Evolutionary conservation across 805 yeast genomes (phyloP).

Genomic region (Sugiyamaella qingdaonensis): DNA sequence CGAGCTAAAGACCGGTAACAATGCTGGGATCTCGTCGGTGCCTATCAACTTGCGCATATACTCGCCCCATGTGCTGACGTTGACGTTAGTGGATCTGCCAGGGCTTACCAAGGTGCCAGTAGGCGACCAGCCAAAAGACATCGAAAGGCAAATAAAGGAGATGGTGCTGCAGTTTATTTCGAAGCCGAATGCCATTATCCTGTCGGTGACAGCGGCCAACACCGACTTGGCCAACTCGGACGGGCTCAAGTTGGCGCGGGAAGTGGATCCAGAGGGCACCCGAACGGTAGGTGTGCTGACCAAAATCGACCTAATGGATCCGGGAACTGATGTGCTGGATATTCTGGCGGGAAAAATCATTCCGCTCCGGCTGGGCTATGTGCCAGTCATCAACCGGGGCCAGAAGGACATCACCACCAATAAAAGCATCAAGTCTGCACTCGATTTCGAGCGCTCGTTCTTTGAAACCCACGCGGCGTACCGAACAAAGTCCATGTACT

Average conservation of each 20-base stretch:
- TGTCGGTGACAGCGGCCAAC: slow-evolving; percentile 95
- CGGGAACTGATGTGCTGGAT: slow-evolving; percentile 95
- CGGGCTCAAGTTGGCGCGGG: slow-evolving; percentile 92
- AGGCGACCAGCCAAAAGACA: slow-evolving; percentile 98
- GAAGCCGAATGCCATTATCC: slow-evolving; percentile 90
- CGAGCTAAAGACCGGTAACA: slow-evolving; percentile 66
- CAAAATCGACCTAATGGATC: slow-evolving; percentile 95
- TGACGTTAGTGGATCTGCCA: slow-evolving; percentile 94
- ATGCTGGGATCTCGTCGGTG: slow-evolving; percentile 81
- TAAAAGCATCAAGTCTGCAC: slow-evolving; percentile 84
- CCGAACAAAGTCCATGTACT: slow-evolving; percentile 84
- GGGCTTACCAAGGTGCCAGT: slow-evolving; percentile 98
- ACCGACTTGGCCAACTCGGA: slow-evolving; percentile 97
- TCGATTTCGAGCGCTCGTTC: slow-evolving; percentile 72
- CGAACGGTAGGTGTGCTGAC: slow-evolving; percentile 97
- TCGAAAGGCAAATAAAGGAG: slow-evolving; percentile 88
- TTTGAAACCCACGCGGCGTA: slow-evolving; percentile 88
- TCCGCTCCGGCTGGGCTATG: slow-evolving; percentile 92
- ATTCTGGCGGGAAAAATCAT: slow-evolving; percentile 93
- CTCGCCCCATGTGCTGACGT: slow-evolving; percentile 90
- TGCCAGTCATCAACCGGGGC: slow-evolving; percentile 96
- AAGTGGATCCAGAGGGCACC: slow-evolving; percentile 92
- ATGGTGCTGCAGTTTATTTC: slow-evolving; percentile 90
- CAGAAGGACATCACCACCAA: slow-evolving; percentile 89
- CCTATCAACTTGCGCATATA: slow-evolving; percentile 92